Conservation (phyloP, 2,329 filamentous ascomycete genomes). For the Fusarium sp. region DNA sequence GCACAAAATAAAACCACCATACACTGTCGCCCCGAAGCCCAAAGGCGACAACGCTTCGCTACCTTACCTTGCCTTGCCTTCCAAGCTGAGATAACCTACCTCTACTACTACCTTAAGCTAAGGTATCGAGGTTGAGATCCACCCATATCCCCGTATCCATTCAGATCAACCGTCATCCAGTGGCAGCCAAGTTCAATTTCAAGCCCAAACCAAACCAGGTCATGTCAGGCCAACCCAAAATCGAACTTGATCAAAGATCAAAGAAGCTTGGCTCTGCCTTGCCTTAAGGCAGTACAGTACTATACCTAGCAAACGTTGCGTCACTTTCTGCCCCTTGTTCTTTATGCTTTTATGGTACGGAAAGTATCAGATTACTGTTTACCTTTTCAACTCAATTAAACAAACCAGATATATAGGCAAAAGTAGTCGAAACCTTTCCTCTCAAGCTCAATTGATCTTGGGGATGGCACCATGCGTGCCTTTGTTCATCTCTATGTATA, state of each 20-base stretch:
- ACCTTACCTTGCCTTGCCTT: background rate
- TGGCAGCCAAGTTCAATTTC: slow-evolving; percentile 4
- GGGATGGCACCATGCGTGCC: background rate
- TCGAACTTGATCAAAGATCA: slow-evolving; percentile 39
- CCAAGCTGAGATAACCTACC: background rate
- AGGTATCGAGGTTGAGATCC: slow-evolving; percentile 19
- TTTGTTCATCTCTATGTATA: background rate
- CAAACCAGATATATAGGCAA: background rate
- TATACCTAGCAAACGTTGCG: slow-evolving; percentile 13
- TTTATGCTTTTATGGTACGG: background rate
- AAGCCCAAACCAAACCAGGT: background rate
- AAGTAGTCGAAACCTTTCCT: background rate
- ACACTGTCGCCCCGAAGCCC: background rate
- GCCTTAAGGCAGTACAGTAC: background rate
- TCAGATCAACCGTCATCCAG: background rate
- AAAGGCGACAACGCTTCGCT: background rate
- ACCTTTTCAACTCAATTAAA: background rate
- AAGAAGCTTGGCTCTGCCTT: slow-evolving; percentile 34
- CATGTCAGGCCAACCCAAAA: slow-evolving; percentile 31
- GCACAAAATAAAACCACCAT: slow-evolving; percentile 10
- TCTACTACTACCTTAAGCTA: background rate
- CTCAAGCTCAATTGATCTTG: background rate
- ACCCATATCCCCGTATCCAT: slow-evolving; percentile 3
- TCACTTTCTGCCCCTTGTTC: slow-evolving; percentile 38
- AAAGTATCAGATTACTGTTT: background rate